These are phyloP conservation scores for Candolleomyces efflorescens DNA, from an alignment of 768 basidiomycete genomes.

Conservation along the genomic window DNA sequence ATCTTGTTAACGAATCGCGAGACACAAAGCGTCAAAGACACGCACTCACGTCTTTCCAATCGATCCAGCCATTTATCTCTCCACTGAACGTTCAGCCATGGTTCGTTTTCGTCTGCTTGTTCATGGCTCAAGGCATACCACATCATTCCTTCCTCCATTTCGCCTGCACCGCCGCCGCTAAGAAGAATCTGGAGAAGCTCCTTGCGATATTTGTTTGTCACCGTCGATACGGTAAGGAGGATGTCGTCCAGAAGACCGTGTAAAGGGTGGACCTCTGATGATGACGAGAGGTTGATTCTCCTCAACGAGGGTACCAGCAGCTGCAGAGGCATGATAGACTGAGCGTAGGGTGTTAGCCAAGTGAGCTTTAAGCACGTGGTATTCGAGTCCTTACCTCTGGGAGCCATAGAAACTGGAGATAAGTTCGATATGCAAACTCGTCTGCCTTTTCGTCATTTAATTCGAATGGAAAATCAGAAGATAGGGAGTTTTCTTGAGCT, in stretches of 20 bases:
- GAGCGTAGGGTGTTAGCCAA: neutral
- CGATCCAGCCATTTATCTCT: slow-evolving; percentile 53
- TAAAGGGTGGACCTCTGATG: slow-evolving; percentile 43
- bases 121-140: slow-evolving; percentile 70
- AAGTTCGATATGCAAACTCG: slow-evolving; percentile 57
- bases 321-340: slow-evolving; percentile 72
- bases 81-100: slow-evolving; percentile 53
- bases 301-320: slow-evolving; percentile 52
- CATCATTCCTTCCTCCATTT: slow-evolving; percentile 70
- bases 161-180: slow-evolving; percentile 56
- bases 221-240: slow-evolving; percentile 52
- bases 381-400: slow-evolving; percentile 49
- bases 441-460: slow-evolving; percentile 43
- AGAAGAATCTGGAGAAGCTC: slow-evolving; percentile 59
- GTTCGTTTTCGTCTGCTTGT: slow-evolving; percentile 32
- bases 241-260: slow-evolving; percentile 58
- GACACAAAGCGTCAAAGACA: slow-evolving; percentile 1
- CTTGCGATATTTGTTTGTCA: slow-evolving; percentile 56
- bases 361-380: neutral
- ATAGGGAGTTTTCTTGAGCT: slow-evolving; percentile 55
- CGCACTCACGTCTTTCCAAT: slow-evolving; percentile 67
- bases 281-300: slow-evolving; percentile 40
- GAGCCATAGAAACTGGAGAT: slow-evolving; percentile 76
- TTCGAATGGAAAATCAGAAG: slow-evolving; percentile 54
- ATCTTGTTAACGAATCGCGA: neutral